These are phyloP conservation scores for Scutellaria baicalensis DNA, from an alignment of 257 asterid species.

Conservation along the genomic window DNA sequence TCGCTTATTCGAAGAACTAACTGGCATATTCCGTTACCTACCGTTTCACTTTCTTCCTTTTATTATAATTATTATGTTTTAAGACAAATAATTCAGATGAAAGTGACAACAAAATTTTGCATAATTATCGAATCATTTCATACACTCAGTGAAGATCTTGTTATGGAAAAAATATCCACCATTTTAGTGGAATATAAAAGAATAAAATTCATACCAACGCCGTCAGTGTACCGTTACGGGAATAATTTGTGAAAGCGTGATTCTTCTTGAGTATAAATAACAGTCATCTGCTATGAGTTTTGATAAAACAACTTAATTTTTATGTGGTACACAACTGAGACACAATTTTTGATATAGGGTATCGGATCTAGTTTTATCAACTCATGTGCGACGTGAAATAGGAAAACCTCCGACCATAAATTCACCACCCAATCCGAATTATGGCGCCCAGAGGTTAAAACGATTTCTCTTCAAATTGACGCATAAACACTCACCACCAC, in stretches of 20 bases:
- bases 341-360: too few relatives aligned
- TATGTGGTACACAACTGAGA: too few relatives aligned
- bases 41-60: neutral
- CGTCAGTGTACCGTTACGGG: neutral
- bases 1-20: neutral
- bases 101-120: too few relatives aligned
- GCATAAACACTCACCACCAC: neutral
- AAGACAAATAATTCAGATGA: too few relatives aligned
- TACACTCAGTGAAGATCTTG: too few relatives aligned
- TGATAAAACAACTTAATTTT: too few relatives aligned
- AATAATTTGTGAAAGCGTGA: neutral
- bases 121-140: too few relatives aligned
- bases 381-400: slow-evolving; percentile 7
- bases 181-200: neutral
- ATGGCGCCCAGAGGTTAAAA: slow-evolving; percentile 57
- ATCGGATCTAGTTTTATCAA: too few relatives aligned
- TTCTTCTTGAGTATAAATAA: slow-evolving; percentile 1
- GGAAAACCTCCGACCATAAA: slow-evolving; percentile 16
- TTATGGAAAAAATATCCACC: too few relatives aligned
- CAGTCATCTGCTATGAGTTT: neutral
- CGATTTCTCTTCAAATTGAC: neutral
- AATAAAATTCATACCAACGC: neutral
- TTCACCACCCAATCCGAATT: neutral
- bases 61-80: neutral
- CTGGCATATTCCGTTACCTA: slow-evolving; percentile 17